A percentile compares a stretch with the other conserved stretches of the same genome.
Evolutionary conservation across 2,329 filamentous ascomycete species (phyloP).

Genomic region (Aspergillus niger): DNA sequence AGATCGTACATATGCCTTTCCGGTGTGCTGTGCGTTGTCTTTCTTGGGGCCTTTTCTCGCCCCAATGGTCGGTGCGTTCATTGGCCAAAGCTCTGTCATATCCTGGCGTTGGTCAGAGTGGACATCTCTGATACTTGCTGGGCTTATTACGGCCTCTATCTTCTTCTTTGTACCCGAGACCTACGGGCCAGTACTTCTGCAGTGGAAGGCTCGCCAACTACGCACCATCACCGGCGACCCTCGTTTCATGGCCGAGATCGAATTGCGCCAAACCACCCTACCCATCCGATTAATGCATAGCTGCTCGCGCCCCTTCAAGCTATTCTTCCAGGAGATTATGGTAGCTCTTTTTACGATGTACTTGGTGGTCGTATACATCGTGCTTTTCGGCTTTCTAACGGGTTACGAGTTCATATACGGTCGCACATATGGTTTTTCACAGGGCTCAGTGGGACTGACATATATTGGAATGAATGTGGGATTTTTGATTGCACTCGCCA

Average conservation of each 20-base stretch:
- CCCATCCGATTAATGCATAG: slow-evolving; percentile 43
- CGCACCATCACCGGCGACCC: slow-evolving; percentile 46
- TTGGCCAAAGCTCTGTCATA: slow-evolving; percentile 38
- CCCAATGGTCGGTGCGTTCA: slow-evolving; percentile 50
- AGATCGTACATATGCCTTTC: slow-evolving; percentile 53
- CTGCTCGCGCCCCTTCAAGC: slow-evolving; percentile 51
- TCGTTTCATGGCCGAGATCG: slow-evolving; percentile 51
- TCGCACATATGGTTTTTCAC: slow-evolving; percentile 49
- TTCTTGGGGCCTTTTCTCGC: slow-evolving; percentile 39
- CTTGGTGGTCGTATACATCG: slow-evolving; percentile 33
- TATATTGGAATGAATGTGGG: slow-evolving; percentile 53
- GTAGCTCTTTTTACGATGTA: slow-evolving; percentile 32
- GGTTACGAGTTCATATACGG: slow-evolving; percentile 56
- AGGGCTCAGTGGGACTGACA: slow-evolving; percentile 49
- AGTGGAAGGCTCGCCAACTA: slow-evolving; percentile 49
- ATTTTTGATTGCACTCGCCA: slow-evolving; percentile 37
- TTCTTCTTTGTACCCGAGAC: slow-evolving; percentile 55
- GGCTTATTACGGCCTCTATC: slow-evolving; percentile 34
- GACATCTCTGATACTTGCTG: slow-evolving; percentile 45
- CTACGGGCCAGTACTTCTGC: slow-evolving; percentile 50
- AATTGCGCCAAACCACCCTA: slow-evolving; percentile 47
- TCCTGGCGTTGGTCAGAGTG: slow-evolving; percentile 54
- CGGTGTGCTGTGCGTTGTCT: slow-evolving; percentile 51
- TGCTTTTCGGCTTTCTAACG: slow-evolving; percentile 39
- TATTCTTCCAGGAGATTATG: slow-evolving; percentile 49